Conservation (phyloP, 495 filamentous ascomycete genomes). For the Thermochaetoides thermophila region DNA sequence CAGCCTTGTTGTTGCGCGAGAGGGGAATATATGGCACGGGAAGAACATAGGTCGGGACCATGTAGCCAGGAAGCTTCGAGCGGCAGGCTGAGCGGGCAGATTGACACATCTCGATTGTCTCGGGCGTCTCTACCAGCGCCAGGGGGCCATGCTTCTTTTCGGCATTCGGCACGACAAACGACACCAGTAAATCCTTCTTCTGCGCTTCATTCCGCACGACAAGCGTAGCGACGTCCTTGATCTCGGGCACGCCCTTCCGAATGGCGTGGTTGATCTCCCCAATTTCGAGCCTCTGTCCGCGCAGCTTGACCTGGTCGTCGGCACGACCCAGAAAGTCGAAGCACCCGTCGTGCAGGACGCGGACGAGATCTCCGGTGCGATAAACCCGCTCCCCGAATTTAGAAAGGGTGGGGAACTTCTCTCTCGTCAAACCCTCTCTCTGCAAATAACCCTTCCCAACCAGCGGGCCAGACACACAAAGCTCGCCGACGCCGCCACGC, state of each 20-base stretch:
- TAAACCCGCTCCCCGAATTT: slow-evolving; percentile 44
- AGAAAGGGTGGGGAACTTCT: slow-evolving; percentile 45
- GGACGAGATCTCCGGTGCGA: slow-evolving; percentile 65
- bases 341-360: slow-evolving; percentile 52
- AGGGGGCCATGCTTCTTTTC: slow-evolving; percentile 4
- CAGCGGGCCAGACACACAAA: slow-evolving; percentile 73
- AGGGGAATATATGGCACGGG: slow-evolving; percentile 49
- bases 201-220: slow-evolving; percentile 42
- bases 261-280: slow-evolving; percentile 61
- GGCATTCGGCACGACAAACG: slow-evolving; percentile 40
- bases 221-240: slow-evolving; percentile 48
- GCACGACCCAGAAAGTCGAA: slow-evolving; percentile 62
- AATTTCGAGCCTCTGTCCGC: slow-evolving; percentile 64
- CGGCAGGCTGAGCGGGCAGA: slow-evolving; percentile 38
- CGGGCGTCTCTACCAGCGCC: slow-evolving; percentile 16
- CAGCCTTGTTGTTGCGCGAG: slow-evolving; percentile 61
- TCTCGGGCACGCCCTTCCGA: slow-evolving; percentile 26
- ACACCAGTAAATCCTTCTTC: slow-evolving; percentile 53
- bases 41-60: slow-evolving; percentile 64
- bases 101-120: slow-evolving; percentile 12
- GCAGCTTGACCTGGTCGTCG: slow-evolving; percentile 69
- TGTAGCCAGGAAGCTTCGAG: slow-evolving; percentile 50
- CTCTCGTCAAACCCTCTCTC: slow-evolving; percentile 47
- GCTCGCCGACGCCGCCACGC: slow-evolving; percentile 68
- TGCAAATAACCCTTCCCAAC: slow-evolving; percentile 84